phyloP scores from a whole-genome alignment of 306 rosid genomes.

The Astragalus membranaceus region DNA sequence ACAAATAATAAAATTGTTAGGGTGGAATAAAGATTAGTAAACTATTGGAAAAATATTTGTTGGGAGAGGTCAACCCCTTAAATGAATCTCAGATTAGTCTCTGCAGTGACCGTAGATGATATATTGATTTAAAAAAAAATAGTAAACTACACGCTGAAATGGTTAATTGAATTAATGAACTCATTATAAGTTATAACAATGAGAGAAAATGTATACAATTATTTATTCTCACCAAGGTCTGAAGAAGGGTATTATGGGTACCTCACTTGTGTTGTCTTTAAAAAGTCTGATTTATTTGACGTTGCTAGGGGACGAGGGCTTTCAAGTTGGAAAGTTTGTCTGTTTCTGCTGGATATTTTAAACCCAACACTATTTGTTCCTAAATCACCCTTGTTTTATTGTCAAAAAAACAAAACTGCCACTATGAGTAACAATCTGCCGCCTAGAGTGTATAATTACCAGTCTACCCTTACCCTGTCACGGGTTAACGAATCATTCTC shows the following conservation, averaged over 20 bases:
- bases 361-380: conserved; percentile 6
- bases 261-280: not conserved
- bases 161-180: not conserved
- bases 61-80: no score
- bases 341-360: conserved; percentile 40
- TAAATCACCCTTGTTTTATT: not conserved
- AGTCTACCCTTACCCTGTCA: conserved; percentile 28
- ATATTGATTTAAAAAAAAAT: no score
- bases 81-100: no score
- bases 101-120: no score
- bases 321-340: conserved; percentile 44
- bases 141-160: no score
- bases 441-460: conserved; percentile 17
- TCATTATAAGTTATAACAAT: no score
- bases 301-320: conserved; percentile 35
- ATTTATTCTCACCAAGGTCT: not conserved
- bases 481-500: conserved; percentile 44
- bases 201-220: not conserved
- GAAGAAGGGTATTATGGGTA: conserved; percentile 17
- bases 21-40: no score
- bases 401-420: conserved; percentile 28
- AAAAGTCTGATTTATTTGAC: conserved; percentile 19
- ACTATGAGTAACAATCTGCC: conserved; percentile 21
- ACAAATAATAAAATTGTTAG: no score
- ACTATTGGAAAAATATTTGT: no score